Percentiles rank a stretch among this genome's conserved stretches.
phyloP scores from a whole-genome alignment of 208 protist species.

The Crithidia thermophila region DNA sequence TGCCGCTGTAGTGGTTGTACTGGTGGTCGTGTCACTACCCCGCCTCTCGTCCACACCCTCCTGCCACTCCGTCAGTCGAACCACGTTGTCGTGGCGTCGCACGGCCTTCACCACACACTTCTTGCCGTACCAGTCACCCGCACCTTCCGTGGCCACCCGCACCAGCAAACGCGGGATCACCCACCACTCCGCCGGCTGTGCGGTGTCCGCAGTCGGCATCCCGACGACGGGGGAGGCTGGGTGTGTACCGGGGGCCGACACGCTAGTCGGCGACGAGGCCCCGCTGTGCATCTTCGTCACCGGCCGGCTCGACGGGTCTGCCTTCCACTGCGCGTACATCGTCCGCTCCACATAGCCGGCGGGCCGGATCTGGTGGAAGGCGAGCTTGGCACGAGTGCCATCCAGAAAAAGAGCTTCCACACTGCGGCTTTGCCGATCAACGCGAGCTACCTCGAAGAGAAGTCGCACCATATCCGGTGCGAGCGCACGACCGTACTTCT shows the following conservation, averaged over 20 bases:
- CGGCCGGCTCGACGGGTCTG: constrained; percentile 65
- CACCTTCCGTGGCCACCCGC: constrained; percentile 61
- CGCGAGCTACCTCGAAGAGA: constrained; percentile 70
- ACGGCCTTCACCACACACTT: constrained; percentile 71
- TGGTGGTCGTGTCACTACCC: too few relatives aligned
- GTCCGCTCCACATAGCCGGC: constrained; percentile 77
- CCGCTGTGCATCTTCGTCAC: constrained; percentile 33
- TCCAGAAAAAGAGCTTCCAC: constrained; percentile 78
- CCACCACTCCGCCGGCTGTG: constrained; percentile 54
- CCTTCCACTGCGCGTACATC: constrained; percentile 70
- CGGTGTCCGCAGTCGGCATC: background rate
- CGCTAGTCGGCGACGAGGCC: constrained; percentile 18
- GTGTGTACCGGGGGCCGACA: background rate
- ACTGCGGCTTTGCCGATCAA: constrained; percentile 42
- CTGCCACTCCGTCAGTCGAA: constrained; percentile 47
- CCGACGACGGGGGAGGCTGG: background rate
- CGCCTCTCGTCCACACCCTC: constrained; percentile 1
- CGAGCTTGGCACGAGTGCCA: constrained; percentile 54
- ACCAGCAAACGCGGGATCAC: constrained; percentile 74
- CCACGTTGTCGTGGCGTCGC: constrained; percentile 42
- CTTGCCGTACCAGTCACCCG: constrained; percentile 61
- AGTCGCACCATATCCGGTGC: constrained; percentile 49
- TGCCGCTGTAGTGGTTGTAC: background rate
- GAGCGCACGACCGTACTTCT: constrained; percentile 51
- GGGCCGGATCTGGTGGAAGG: constrained; percentile 56